Evolutionary conservation across 2,329 filamentous ascomycete genomes (phyloP), one percentile per base, ranked within the genome.

Genomic region (Pseudogymnoascus sp.): DNA sequence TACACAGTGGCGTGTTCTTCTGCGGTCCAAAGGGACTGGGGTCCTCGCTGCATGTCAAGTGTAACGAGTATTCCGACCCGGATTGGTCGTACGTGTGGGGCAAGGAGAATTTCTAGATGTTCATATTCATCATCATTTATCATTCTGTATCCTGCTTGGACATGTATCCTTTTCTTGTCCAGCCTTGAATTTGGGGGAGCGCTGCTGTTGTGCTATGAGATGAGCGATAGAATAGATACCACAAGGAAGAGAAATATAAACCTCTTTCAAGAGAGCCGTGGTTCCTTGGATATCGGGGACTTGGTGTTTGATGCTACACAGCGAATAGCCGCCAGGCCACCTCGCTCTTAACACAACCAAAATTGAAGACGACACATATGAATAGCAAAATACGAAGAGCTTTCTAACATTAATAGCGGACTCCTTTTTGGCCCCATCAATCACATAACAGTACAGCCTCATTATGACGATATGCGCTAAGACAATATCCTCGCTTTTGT

Each of bases 21-120:
- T 95, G 90, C 73, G 90, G 90, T 0, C 90, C 90, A 36, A 93
- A 93, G 78, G 86, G 85, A 0, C 77, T 93, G 68, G 90, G 90
- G 61, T 92, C 87, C 73, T 79, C 85, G 66, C 76, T 95, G 73
- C 90, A 95, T 72, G 83, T 92, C 66, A 92, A 90, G 78, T 95
- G 90, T 77, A 95, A 93, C 75, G 91, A 91, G 81, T 93, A 93
- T 78, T 90, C 88, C 65, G 90, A 93, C 73, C 89, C 90, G 73
- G 90, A 85, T 80, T 90, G 81, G 80, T 86, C 80, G 65, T 68
- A 67, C 21, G 61, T 65, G 16, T 75, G 79, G 79, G 79, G 79
- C 16, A 81, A 82, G 73, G 80, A 82, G 74, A 81, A 82, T 70
- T 82, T 82, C 71, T 82, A 77, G 68, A 19, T 57, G n/a, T 57